A percentile compares a stretch with the other conserved stretches of the same genome.
phyloP scores from a whole-genome alignment of 495 filamentous ascomycete species.

The Niebla homalea region DNA sequence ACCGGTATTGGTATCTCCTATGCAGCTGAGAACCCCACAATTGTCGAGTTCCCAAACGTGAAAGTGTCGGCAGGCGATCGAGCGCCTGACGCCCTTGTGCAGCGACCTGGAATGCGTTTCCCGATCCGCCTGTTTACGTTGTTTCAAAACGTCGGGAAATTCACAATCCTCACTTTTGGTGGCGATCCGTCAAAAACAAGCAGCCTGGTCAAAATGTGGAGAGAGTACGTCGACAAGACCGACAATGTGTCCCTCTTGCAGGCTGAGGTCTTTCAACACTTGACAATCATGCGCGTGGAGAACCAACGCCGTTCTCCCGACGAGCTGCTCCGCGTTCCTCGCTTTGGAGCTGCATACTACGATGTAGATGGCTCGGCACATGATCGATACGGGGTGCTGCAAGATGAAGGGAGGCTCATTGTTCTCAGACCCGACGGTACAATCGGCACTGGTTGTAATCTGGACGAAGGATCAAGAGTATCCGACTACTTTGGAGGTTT shows the following conservation, averaged over 20 bases:
- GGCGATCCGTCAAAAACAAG: neutral
- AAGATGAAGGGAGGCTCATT: constrained; percentile 29
- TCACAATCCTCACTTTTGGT: constrained; percentile 7
- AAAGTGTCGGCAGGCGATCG: constrained; percentile 6
- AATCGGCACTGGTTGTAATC: constrained; percentile 6
- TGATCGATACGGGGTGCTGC: constrained; percentile 38
- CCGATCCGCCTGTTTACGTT: constrained; percentile 5
- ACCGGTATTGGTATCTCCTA: constrained; percentile 9
- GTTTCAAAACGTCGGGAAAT: constrained; percentile 8
- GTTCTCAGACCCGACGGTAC: constrained; percentile 39
- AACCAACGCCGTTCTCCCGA: constrained; percentile 1
- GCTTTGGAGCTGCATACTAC: constrained; percentile 31
- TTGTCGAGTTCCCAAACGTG: neutral
- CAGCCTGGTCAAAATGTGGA: neutral
- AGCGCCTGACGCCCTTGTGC: constrained; percentile 9
- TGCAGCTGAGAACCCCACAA: neutral
- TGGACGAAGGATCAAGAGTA: neutral
- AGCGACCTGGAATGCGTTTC: constrained; percentile 5
- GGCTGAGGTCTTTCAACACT: neutral
- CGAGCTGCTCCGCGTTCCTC: constrained; percentile 2
- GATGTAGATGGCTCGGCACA: constrained; percentile 43
- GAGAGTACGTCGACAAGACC: neutral
- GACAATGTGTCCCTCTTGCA: neutral
- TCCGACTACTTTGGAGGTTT: constrained; percentile 8
- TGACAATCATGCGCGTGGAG: constrained; percentile 7